Evolutionary conservation across 106 monocot genomes (phyloP), one percentile per base, ranked within the genome.

Genomic region (Agapanthus africanus): DNA sequence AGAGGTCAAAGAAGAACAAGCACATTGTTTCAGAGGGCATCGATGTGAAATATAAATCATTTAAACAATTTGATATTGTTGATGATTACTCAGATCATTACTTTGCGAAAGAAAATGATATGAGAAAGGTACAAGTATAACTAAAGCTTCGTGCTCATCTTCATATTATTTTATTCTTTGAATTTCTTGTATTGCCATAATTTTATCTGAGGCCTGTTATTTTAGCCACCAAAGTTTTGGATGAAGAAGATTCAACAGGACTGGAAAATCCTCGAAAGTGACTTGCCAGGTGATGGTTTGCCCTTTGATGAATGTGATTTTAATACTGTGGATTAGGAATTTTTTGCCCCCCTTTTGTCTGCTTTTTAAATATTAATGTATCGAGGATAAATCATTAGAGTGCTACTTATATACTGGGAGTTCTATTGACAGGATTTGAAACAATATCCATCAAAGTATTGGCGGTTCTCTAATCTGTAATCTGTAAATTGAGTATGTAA

Each of bases 31-130:
- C 66, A 37, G 78, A 74, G 57, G 81, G 78, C 37, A 73, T 73
- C 27, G 71, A 74, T 52, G 18, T 37, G 18, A 81, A 78, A 37
- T 77, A 34, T 40, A 77, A 54, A 14, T 51, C 26, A 28, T 81
- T 81, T 57, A 76, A 86, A 32, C 79, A 76, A 42, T 82, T 86
- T 74, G 86, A 86, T 79, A 47, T 54, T 46, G 82, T 82, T 50
- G 14, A 35, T n/a, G 82, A 79, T 77, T 33, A 59, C 54, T 72
- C 82, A 40, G 82, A 86, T 70, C 86, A 86, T 70, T 52, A 76
- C 63, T 86, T 37, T 70, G 54, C 36, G 11, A 47, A 69, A 36
- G 2, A 5, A 41, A 13, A 27, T 46, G 31, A 30, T 16, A 22
- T 30, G 4, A 68, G 46, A 40, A 59, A 68, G 67, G 75, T 60